These are phyloP conservation scores for Endocarpon pusillum DNA, from an alignment of 495 filamentous ascomycete genomes.

Conservation along the genomic window DNA sequence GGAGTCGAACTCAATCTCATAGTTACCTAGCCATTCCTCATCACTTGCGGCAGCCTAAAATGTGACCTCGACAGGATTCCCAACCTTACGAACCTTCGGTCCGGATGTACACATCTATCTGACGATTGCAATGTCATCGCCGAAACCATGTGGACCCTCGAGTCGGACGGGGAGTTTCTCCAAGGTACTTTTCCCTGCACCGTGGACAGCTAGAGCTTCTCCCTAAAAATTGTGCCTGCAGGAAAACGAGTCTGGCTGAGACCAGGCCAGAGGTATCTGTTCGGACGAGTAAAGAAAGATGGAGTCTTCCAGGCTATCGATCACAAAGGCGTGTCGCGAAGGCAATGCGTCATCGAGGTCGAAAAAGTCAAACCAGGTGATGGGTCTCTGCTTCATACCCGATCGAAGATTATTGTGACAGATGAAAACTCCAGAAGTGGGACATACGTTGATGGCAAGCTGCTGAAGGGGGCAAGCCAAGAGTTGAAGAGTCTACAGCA, in stretches of 20 bases:
- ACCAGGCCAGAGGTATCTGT: slow-evolving; percentile 65
- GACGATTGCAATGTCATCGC: too few species aligned
- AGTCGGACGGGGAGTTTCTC: slow-evolving; percentile 28
- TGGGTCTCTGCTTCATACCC: slow-evolving; percentile 37
- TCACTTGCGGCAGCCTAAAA: neutral
- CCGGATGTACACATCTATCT: too few species aligned
- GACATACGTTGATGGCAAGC: slow-evolving; percentile 55
- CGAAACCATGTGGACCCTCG: slow-evolving; percentile 27
- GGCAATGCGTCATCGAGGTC: slow-evolving; percentile 69
- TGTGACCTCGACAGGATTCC: neutral
- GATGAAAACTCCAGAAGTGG: slow-evolving; percentile 66
- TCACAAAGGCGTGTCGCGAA: slow-evolving; percentile 68
- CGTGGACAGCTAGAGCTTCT: neutral
- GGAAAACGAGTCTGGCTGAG: slow-evolving; percentile 67
- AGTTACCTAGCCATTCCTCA: neutral
- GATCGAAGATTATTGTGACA: slow-evolving; percentile 45
- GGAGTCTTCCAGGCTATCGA: slow-evolving; percentile 38
- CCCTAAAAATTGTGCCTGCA: slow-evolving; percentile 16
- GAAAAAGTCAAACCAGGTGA: slow-evolving; percentile 45
- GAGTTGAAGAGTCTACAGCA: slow-evolving; percentile 39
- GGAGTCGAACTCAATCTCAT: too few species aligned
- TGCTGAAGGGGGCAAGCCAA: slow-evolving; percentile 38
- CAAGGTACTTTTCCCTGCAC: slow-evolving; percentile 13
- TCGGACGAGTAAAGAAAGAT: slow-evolving; percentile 46
- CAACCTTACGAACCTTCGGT: too few species aligned